A percentile compares a stretch with the other conserved stretches of the same genome.
Evolutionary conservation across 768 basidiomycete species (phyloP).

Genomic region (Rubroboletus pulcherrimus): DNA sequence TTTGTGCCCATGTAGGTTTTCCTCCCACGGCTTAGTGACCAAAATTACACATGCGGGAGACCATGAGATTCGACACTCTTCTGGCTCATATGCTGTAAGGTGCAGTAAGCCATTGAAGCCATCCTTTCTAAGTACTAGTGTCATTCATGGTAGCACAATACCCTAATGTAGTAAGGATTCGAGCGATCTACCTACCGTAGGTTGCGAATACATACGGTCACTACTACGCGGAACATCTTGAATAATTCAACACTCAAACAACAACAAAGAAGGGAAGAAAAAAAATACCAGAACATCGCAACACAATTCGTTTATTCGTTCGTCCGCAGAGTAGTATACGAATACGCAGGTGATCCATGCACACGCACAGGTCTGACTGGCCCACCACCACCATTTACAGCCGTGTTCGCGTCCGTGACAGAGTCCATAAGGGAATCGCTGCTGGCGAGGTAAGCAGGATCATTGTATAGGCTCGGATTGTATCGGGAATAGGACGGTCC

Average conservation of each 20-base stretch:
- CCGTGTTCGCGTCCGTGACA: slow-evolving; percentile 24
- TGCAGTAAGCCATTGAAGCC: not conserved
- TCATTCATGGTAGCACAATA: not conserved
- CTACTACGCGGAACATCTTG: slow-evolving; percentile 4
- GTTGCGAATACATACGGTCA: slow-evolving; percentile 4
- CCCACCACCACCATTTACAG: slow-evolving; percentile 21
- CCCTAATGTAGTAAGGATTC: not conserved
- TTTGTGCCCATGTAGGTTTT: not conserved
- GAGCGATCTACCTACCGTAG: not conserved
- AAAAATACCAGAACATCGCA: not conserved
- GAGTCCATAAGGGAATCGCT: slow-evolving; percentile 27
- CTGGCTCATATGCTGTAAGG: not conserved
- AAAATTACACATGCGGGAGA: not conserved
- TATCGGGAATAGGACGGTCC: slow-evolving; percentile 17
- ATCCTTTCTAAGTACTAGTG: not conserved
- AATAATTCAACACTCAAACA: slow-evolving; percentile 7
- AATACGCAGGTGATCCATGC: slow-evolving; percentile 18
- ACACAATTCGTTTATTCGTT: slow-evolving; percentile 6
- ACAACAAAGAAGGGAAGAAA: not conserved
- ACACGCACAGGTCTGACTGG: slow-evolving; percentile 18
- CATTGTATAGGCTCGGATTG: slow-evolving; percentile 25
- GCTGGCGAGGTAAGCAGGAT: slow-evolving; percentile 24
- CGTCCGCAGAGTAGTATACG: slow-evolving; percentile 14
- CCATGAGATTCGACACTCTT: not conserved
- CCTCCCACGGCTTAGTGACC: not conserved